phyloP scores from a whole-genome alignment of 306 rosid genomes.

The Ormosia semicastrata region DNA sequence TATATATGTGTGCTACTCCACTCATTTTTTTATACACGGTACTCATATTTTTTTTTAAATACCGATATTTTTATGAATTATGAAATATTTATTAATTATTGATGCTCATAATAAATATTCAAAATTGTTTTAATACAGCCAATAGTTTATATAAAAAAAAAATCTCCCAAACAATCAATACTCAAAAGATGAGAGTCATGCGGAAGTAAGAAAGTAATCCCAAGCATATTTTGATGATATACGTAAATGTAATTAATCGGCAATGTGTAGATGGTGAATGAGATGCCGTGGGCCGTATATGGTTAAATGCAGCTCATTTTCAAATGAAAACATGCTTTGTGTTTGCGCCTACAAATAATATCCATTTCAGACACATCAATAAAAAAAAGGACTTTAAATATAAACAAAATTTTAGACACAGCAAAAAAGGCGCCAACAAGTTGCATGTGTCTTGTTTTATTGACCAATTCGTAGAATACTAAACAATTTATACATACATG shows the following conservation, averaged over 20 bases:
- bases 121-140: no score
- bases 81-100: no score
- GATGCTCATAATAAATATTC: no score
- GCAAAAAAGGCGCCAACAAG: neutral
- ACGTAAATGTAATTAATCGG: neutral
- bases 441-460: neutral
- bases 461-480: neutral
- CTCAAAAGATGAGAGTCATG: no score
- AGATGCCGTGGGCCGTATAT: slow-evolving; percentile 21
- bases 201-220: no score
- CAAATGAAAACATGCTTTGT: slow-evolving; percentile 19
- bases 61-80: no score
- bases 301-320: slow-evolving; percentile 10
- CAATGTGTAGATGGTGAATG: neutral
- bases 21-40: no score
- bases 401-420: neutral
- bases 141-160: no score
- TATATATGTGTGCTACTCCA: no score
- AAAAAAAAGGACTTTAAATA: neutral
- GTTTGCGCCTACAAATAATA: slow-evolving; percentile 21
- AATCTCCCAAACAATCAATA: no score
- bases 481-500: neutral
- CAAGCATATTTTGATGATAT: neutral
- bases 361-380: slow-evolving; percentile 2
- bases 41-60: no score